Base-by-base conservation (phyloP, 768 basidiomycete species). In the Pisolithus marmoratus region DNA sequence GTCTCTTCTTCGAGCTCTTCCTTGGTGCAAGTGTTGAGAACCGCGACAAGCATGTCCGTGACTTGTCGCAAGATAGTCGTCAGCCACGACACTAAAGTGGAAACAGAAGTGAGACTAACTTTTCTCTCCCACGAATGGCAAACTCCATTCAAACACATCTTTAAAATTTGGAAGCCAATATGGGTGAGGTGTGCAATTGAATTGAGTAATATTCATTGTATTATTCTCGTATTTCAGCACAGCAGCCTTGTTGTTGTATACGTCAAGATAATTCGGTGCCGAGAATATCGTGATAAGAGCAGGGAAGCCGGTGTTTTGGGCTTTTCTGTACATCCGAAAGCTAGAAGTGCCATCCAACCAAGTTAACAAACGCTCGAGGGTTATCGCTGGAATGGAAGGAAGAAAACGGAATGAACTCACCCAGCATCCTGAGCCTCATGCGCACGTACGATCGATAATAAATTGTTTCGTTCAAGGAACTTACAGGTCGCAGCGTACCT, bases 161-260 rank as follows among this genome's bases (percentile, higher is more conserved):
- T 94, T 94, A 61, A 96, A 96, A 72, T 96, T 96, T 0, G 94
- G 94, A 27, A 98, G 67, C 92, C 93, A 94, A 68, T 91, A 96
- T 4, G 90, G 90, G 61, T 94, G 90, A n/a, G 85, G 77, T 29
- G 74, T 81, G 47, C 77, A 79, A 63, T 86, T 85, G 61, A 88
- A 94, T 65, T 93, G 90, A 51, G 93, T 79, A 53, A 97, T 95
- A 48, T 92, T 96, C 74, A 96, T 94, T 51, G 90, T 94, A 72
- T 93, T 94, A 69, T 93, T 93, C 59, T 88, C 91, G 65, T 97
- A 97, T 70, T 96, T 96, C 69, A 98, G 84, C 17, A 99, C 90
- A 2, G 95, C 95, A 0, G 90, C 95, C 54, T 94, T 90, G 70
- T 99, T 99, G 68, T 91, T 87, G 70, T 97, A 96, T 17, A 90